These are phyloP conservation scores for Leccinum rimulosum DNA, from an alignment of 768 basidiomycete species.

Conservation along the genomic window DNA sequence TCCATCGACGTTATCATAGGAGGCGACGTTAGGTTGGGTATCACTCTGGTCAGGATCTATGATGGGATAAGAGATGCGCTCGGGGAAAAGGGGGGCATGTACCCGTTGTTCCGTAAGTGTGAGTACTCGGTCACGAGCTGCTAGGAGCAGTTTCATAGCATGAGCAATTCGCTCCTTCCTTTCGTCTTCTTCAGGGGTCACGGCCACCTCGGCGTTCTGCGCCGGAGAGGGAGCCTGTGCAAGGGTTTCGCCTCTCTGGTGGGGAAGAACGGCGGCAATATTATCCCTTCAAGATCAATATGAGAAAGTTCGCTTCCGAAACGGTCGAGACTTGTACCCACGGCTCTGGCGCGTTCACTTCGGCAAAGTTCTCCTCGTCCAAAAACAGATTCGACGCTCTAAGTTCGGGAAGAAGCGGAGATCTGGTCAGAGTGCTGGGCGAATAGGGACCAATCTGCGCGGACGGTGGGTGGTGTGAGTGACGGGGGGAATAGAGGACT, in stretches of 20 bases:
- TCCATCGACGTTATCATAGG: conserved; percentile 66
- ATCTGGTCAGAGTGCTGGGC: conserved; percentile 68
- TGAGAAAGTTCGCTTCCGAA: conserved; percentile 12
- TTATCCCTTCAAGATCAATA: conserved; percentile 19
- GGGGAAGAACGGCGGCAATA: conserved; percentile 7
- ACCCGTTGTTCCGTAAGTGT: conserved; percentile 76
- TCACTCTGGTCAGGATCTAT: conserved; percentile 53
- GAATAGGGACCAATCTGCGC: conserved; percentile 80
- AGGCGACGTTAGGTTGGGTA: conserved; percentile 42
- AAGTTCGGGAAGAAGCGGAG: conserved; percentile 73
- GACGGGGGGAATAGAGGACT: conserved; percentile 2
- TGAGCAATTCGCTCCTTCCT: conserved; percentile 57
- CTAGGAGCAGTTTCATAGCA: conserved; percentile 65
- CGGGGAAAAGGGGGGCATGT: conserved; percentile 1
- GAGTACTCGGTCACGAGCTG: conserved; percentile 68
- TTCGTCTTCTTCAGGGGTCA: conserved; percentile 52
- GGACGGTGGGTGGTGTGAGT: conserved; percentile 2
- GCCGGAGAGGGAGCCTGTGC: conserved; percentile 2
- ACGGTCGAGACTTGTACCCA: conserved; percentile 24
- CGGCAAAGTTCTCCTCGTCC: conserved; percentile 56
- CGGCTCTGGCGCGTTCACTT: conserved; percentile 46
- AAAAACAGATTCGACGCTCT: conserved; percentile 69
- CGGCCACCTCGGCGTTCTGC: conserved; percentile 11
- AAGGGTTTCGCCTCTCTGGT: conserved; percentile 6
- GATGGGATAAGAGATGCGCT: background rate